Percentiles rank a stretch among this genome's conserved stretches.
These are phyloP conservation scores for Megacollybia marginata DNA, from an alignment of 768 basidiomycete species.

Conservation along the genomic window DNA sequence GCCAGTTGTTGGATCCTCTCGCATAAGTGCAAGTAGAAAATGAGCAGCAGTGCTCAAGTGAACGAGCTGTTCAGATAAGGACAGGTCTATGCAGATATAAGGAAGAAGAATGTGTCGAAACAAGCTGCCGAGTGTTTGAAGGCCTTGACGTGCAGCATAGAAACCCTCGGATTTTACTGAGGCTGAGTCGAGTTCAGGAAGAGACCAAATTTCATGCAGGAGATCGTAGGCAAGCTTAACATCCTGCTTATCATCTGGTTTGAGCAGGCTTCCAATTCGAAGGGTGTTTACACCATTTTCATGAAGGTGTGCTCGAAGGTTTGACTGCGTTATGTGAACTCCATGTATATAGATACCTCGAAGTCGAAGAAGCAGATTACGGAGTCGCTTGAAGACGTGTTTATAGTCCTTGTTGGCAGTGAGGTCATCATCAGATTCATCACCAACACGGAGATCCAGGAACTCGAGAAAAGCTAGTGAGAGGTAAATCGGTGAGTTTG, in stretches of 20 bases:
- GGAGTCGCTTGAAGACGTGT: conserved; percentile 12
- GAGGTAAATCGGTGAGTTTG: neutral
- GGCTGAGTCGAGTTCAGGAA: neutral
- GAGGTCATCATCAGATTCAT: conserved; percentile 7
- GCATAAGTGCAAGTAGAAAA: neutral
- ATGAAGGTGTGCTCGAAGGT: conserved; percentile 8
- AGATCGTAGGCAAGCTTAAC: neutral
- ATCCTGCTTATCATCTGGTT: conserved; percentile 1
- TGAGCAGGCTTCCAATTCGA: neutral
- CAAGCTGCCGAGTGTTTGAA: neutral
- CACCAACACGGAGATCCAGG: conserved; percentile 4
- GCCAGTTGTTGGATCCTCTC: neutral
- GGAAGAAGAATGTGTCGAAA: neutral
- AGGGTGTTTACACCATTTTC: neutral
- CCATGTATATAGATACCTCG: conserved; percentile 14
- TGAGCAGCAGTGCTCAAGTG: neutral
- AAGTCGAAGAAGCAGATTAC: conserved; percentile 15
- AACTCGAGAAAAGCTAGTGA: conserved; percentile 1
- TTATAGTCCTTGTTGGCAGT: conserved; percentile 12
- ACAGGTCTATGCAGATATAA: neutral
- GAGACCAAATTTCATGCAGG: neutral
- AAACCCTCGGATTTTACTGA: neutral
- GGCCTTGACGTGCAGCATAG: neutral
- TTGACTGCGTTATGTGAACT: conserved; percentile 13
- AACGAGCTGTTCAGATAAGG: neutral